Evolutionary conservation across 108 stramenopile genomes (phyloP), one percentile per base, ranked within the genome.

Genomic region (Pseudonitzschia pungens): DNA sequence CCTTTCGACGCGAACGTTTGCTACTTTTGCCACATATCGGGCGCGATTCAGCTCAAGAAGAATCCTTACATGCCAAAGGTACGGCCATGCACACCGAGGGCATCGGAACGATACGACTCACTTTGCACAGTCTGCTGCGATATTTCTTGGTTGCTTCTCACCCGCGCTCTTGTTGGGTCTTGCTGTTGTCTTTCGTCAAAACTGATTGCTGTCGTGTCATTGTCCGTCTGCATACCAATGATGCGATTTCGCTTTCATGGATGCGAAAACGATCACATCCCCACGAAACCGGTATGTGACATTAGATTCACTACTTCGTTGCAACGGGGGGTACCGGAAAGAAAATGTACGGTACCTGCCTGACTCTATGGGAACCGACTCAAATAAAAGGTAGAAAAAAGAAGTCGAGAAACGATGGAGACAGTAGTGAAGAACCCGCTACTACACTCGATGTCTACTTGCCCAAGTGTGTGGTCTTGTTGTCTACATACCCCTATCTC

Each of bases 401-500:
- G 44, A 42, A 33, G 21, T 16, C 64, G 14, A 60, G 31, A 60
- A 60, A 60, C 33, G n/a, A n/a, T 26, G 5, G 6, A 29, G 18
- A 10, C 28, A 51, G 31, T n/a, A n/a, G n/a, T n/a, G 78, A 81
- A 22, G 43, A 65, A 27, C 58, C 21, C 15, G 55, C 60, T 41
- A 60, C 57, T 27, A 64, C 77, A 40, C 75, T 76, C 27, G 81
- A 84, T 26, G 84, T 87, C 42, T 89, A 79, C 78, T 76, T 90
- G 8, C 97, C 97, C 42, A 97, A 96, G 58, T 93, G 94, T 66
- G 81, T 98, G 43, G 90, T 94, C 41, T 66, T 98, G 43, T 73
- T 98, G 55, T 96, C 94, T 32, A 89, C 92, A 42, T 90, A 94
- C 72, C 95, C 96, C 1, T 96, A 96, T 69, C 89, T 95, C 73